These are phyloP conservation scores for Cystofilobasidium ferigula DNA, from an alignment of 768 basidiomycete species.

Conservation along the genomic window DNA sequence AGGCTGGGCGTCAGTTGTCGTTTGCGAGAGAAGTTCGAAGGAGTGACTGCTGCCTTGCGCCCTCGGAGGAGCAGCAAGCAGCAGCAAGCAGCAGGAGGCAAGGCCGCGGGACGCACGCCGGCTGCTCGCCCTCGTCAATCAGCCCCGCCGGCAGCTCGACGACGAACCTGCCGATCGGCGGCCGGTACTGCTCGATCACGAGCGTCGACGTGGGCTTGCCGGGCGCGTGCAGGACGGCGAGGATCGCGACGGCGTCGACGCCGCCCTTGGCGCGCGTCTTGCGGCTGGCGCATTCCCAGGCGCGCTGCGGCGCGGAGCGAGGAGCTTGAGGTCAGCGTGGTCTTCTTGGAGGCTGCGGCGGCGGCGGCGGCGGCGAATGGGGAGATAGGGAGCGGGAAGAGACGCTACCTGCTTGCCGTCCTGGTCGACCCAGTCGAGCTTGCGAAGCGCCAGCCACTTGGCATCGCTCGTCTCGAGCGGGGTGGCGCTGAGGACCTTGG, in stretches of 20 bases:
- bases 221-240: constrained; percentile 10
- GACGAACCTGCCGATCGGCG: constrained; percentile 15
- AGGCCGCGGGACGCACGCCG: constrained; percentile 6
- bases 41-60: too few relatives aligned
- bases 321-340: background rate
- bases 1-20: background rate
- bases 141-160: constrained; percentile 21
- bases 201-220: constrained; percentile 7
- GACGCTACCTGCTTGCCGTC: constrained; percentile 19
- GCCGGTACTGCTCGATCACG: constrained; percentile 25
- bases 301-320: background rate
- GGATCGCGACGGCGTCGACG: constrained; percentile 24
- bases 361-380: too few relatives aligned
- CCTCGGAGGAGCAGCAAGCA: background rate
- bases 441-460: background rate
- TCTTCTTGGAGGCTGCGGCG: background rate
- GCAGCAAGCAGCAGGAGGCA: background rate
- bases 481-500: background rate
- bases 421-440: constrained; percentile 12
- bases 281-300: constrained; percentile 18
- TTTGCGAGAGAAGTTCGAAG: too few relatives aligned
- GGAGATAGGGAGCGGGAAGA: too few relatives aligned
- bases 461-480: background rate
- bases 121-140: constrained; percentile 16
- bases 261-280: constrained; percentile 14